phyloP scores from a whole-genome alignment of 2,329 filamentous ascomycete species.

The Madurella fahalii region DNA sequence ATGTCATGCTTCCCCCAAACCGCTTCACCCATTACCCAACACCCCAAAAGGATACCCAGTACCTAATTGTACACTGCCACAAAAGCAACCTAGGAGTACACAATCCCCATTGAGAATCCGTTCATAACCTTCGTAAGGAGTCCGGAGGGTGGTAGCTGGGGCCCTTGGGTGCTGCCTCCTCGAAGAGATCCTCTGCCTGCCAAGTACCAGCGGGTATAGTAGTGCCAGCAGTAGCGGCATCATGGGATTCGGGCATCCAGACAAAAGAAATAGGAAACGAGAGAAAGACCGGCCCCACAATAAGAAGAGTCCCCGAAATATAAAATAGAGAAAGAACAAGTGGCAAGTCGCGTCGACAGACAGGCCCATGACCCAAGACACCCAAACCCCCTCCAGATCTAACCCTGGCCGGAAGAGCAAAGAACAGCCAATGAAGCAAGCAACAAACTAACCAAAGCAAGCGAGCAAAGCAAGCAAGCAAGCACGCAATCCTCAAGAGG shows the following conservation, averaged over 20 bases:
- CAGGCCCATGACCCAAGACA: too few relatives aligned
- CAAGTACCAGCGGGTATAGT: neutral
- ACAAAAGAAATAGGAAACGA: too few relatives aligned
- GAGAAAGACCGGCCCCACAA: too few relatives aligned
- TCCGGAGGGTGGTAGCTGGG: neutral
- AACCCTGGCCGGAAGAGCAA: too few relatives aligned
- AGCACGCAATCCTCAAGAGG: neutral
- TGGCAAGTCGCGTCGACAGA: too few relatives aligned
- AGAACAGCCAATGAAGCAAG: too few relatives aligned
- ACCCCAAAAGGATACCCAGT: neutral
- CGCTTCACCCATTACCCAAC: neutral
- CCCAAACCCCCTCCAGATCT: too few relatives aligned
- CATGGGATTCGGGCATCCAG: too few relatives aligned
- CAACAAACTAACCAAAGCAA: slow-evolving; percentile 1
- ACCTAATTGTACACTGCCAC: neutral
- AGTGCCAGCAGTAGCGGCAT: too few relatives aligned
- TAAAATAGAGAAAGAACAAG: too few relatives aligned
- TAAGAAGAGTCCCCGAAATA: too few relatives aligned
- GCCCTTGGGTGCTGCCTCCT: neutral
- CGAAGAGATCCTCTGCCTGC: neutral
- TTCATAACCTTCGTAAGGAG: neutral
- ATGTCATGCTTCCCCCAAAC: neutral
- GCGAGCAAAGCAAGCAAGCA: neutral
- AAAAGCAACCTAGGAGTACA: neutral
- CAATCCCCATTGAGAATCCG: neutral